Evolutionary conservation across 208 protist species (phyloP).

Genomic region (Acanthamoeba culbertsoni): DNA sequence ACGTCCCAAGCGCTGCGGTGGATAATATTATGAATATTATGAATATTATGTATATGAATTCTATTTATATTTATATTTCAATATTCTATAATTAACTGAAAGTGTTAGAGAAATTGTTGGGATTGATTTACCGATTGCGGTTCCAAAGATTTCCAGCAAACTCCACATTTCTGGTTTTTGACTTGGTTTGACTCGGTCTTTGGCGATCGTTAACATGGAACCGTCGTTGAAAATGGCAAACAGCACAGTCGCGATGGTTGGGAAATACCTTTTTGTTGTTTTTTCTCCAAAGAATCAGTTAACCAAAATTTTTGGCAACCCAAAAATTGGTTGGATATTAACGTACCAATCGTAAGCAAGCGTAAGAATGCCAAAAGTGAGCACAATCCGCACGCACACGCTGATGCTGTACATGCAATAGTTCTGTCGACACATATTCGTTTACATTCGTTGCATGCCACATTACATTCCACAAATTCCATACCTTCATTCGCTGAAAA

Average conservation of each 20-base stretch:
- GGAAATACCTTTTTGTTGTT: slow-evolving; percentile 59
- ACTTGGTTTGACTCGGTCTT: slow-evolving; percentile 77
- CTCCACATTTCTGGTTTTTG: slow-evolving; percentile 74
- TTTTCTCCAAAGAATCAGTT: background rate
- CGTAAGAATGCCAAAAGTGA: slow-evolving; percentile 80
- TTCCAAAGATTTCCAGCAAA: slow-evolving; percentile 70
- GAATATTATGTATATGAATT: no score
- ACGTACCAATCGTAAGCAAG: slow-evolving; percentile 62
- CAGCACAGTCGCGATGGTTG: slow-evolving; percentile 74
- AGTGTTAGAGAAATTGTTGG: background rate
- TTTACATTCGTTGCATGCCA: no score
- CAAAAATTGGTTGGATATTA: background rate
- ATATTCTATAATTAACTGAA: background rate
- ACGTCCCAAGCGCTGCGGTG: slow-evolving; percentile 63
- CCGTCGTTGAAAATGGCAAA: slow-evolving; percentile 83
- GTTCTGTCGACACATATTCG: slow-evolving; percentile 43
- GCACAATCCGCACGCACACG: slow-evolving; percentile 74
- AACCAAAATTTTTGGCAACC: background rate
- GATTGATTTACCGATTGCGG: slow-evolving; percentile 47
- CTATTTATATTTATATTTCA: background rate
- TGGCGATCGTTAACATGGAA: slow-evolving; percentile 79
- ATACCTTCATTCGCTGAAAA: slow-evolving; percentile 92
- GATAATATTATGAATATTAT: no score
- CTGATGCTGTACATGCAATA: slow-evolving; percentile 78
- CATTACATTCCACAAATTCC: background rate